phyloP scores from a whole-genome alignment of 805 yeast genomes.

The Candida khao-thaluensis region DNA sequence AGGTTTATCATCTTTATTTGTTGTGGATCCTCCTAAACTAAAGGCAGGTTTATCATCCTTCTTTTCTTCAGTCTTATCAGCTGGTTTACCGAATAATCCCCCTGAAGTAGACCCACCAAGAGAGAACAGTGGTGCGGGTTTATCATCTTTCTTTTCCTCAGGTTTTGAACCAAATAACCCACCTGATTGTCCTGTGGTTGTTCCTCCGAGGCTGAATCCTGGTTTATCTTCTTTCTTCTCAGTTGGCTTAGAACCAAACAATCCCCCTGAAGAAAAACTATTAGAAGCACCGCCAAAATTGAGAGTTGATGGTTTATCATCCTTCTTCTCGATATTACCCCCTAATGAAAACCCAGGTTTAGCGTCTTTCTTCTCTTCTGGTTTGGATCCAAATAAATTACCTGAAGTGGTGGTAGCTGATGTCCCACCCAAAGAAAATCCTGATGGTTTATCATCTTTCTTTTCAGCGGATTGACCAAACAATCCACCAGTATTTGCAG shows the following conservation, averaged over 20 bases:
- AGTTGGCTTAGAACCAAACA: slow-evolving; percentile 20
- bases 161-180: slow-evolving; percentile 17
- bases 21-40: slow-evolving; percentile 20
- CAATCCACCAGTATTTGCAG: slow-evolving; percentile 16
- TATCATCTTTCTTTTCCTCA: slow-evolving; percentile 19
- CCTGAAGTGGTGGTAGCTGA: slow-evolving; percentile 12
- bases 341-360: slow-evolving; percentile 18
- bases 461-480: slow-evolving; percentile 20
- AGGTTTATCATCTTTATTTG: slow-evolving; percentile 18
- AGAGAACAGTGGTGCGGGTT: slow-evolving; percentile 15
- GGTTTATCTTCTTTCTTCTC: slow-evolving; percentile 21
- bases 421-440: slow-evolving; percentile 8
- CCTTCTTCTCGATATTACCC: slow-evolving; percentile 12
- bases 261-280: slow-evolving; percentile 12
- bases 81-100: slow-evolving; percentile 26
- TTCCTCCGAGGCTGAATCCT: slow-evolving; percentile 13
- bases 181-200: slow-evolving; percentile 2
- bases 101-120: slow-evolving; percentile 14
- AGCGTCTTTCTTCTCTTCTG: slow-evolving; percentile 17
- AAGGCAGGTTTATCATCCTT: slow-evolving; percentile 10
- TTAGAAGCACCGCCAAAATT: too few relatives aligned
- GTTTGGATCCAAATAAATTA: slow-evolving; percentile 20
- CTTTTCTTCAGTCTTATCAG: slow-evolving; percentile 24
- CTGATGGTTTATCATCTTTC: slow-evolving; percentile 9
- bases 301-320: slow-evolving; percentile 16